Conservation (phyloP, 352 stramenopile species). For the Lagenidium sp. region DNA sequence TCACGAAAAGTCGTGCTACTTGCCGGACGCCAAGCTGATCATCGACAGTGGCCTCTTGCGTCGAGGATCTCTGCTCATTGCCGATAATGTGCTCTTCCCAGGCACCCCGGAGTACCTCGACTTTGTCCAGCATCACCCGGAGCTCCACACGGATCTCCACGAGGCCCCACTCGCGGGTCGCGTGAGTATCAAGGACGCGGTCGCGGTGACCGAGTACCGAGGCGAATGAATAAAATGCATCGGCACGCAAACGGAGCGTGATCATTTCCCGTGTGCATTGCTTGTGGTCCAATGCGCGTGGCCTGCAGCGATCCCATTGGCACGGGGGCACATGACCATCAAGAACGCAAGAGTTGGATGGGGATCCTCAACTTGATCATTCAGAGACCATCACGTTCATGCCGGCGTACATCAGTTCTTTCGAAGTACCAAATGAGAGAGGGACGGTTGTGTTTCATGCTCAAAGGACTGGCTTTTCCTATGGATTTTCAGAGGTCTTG, state of each 20-base stretch:
- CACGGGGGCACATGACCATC: too few relatives aligned
- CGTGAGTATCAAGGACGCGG: conserved; percentile 11
- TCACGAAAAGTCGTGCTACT: conserved; percentile 36
- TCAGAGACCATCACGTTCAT: too few relatives aligned
- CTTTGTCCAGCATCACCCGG: conserved; percentile 22
- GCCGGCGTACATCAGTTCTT: too few relatives aligned
- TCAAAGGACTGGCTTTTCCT: too few relatives aligned
- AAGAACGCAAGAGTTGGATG: too few relatives aligned
- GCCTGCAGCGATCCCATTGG: too few relatives aligned
- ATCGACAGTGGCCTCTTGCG: conserved; percentile 21
- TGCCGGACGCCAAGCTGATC: conserved; percentile 39
- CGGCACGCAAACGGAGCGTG: too few relatives aligned
- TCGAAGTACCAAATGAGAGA: too few relatives aligned
- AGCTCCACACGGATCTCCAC: conserved; percentile 20
- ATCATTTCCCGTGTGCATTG: not conserved
- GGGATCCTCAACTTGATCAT: too few relatives aligned
- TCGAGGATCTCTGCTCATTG: conserved; percentile 24
- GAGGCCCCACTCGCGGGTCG: conserved; percentile 1
- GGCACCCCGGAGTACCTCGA: conserved; percentile 34
- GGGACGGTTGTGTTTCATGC: too few relatives aligned
- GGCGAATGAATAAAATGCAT: too few relatives aligned
- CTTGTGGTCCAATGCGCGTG: not conserved
- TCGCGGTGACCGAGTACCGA: conserved; percentile 11
- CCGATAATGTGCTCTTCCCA: conserved; percentile 36
- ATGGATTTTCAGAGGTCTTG: too few relatives aligned